Base-by-base conservation (phyloP, 2,329 filamentous ascomycete genomes). In the Ceratocystis variospora region DNA sequence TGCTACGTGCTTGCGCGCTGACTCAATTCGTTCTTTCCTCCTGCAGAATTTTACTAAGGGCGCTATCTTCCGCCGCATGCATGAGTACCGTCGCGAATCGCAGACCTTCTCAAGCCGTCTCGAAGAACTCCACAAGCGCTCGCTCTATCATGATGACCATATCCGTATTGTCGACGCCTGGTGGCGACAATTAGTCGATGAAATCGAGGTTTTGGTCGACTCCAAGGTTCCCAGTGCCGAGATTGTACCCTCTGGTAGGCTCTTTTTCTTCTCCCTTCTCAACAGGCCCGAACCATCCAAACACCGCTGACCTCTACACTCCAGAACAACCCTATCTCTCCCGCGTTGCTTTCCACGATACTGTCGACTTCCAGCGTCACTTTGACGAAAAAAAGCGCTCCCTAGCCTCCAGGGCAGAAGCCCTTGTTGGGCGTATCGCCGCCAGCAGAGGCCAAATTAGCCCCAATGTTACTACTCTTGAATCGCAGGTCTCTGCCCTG, bases 41-140 rank as follows among this genome's bases (percentile, higher is more conserved):
- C 68, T 75, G 72, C 76, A 95, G 90, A 85, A 88, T 74, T 94
- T 88, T 73, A 89, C 93, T 77, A 99, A 97, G 78, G 94, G 96
- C 79, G 94, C 94, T 70, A 96, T 99, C 74, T 87, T 89, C 72
- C 90, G 95, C 67, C 93, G 96, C 78, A 96, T 99, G 91, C 89
- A 91, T 74, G 94, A 97, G 77, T 96, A 96, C 77, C 96, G 96
- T 77, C 87, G 94, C 71, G 90, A 96, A 74, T 92, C 91, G 74
- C 81, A 83, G 67, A 88, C 88, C 50, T 79, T 95, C 69, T 92
- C 97, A 78, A 80, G 84, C 67, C 88, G 89, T 73, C 79, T 96
- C 69, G 87, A 87, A 73, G 89, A 96, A 70, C 79, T 95, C 69
- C 84, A 89, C 70, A 91, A 90, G 74, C 83, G 85, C 73, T 84